Conservation (phyloP, 2,329 filamentous ascomycete genomes). For the Zymoseptoria tritici region DNA sequence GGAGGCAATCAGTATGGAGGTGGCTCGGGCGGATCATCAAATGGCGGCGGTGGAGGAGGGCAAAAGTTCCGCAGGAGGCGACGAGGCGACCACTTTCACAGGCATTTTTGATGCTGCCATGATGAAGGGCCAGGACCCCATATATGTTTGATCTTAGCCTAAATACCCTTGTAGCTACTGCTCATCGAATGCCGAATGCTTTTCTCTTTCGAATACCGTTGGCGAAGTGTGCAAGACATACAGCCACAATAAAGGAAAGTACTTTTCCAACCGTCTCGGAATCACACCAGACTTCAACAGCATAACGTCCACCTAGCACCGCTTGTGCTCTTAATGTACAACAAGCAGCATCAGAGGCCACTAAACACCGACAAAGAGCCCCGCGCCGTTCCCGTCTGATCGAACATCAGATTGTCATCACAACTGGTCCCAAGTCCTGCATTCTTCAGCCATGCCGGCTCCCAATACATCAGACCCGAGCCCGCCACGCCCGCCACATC, state of each 20-base stretch:
- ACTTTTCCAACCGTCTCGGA: no score
- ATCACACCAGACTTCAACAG: no score
- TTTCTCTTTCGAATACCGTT: no score
- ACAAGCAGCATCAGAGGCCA: constrained; percentile 3
- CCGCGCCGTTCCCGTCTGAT: constrained; percentile 24
- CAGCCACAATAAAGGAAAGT: no score
- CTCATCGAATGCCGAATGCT: no score
- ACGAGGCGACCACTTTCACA: background rate
- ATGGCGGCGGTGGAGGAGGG: background rate
- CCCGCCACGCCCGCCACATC: constrained; percentile 22
- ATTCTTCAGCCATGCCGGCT: constrained; percentile 27
- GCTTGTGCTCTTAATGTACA: background rate
- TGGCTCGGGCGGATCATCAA: background rate
- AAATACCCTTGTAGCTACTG: no score
- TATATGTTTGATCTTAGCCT: no score
- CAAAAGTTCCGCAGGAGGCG: background rate
- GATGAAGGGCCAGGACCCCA: no score
- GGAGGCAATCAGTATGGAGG: background rate
- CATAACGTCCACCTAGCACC: background rate
- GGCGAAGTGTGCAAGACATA: no score
- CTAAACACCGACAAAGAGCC: constrained; percentile 15
- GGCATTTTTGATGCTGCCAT: no score
- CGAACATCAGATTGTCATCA: constrained; percentile 24
- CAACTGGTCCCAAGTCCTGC: constrained; percentile 22
- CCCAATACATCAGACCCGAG: constrained; percentile 29